Percentiles rank a stretch among this genome's conserved stretches.
Evolutionary conservation across 1,284 basidiomycete species (phyloP).

Genomic region (Moniliella sp.): DNA sequence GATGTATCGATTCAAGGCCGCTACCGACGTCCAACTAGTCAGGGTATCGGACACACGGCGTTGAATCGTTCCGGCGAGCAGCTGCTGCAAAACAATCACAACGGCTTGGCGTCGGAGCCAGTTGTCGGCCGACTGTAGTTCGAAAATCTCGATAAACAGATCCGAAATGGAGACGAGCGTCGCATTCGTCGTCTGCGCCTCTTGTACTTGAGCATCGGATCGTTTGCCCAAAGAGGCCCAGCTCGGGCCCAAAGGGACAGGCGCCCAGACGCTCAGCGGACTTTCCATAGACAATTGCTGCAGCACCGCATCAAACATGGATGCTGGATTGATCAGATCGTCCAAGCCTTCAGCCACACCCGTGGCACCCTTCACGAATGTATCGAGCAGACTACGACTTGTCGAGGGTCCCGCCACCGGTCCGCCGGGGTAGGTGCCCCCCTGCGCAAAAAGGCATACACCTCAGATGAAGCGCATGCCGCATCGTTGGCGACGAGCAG

Average conservation of each 20-base stretch:
- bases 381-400: conserved; percentile 3
- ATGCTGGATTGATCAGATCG: conserved; percentile 15
- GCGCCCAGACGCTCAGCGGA: conserved; percentile 36
- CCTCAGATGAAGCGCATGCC: neutral
- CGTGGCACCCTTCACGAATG: conserved; percentile 13
- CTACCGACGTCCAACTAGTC: too few relatives aligned
- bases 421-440: too few relatives aligned
- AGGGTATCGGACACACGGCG: conserved; percentile 66
- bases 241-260: conserved; percentile 67
- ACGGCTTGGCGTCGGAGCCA: conserved; percentile 91
- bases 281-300: conserved; percentile 18
- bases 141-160: conserved; percentile 70
- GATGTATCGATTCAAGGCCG: too few relatives aligned
- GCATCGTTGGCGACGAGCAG: too few relatives aligned
- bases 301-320: conserved; percentile 17
- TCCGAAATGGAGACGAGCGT: too few relatives aligned
- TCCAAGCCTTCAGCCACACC: conserved; percentile 18
- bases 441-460: too few relatives aligned
- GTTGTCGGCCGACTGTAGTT: conserved; percentile 78
- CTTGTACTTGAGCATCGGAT: conserved; percentile 45
- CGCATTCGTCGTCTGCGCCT: neutral
- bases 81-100: conserved; percentile 80
- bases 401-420: too few relatives aligned
- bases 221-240: too few relatives aligned
- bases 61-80: conserved; percentile 82